Percentiles rank a stretch among this genome's conserved stretches.
phyloP scores from a whole-genome alignment of 2,329 filamentous ascomycete species.

The Diplocarpon mali region DNA sequence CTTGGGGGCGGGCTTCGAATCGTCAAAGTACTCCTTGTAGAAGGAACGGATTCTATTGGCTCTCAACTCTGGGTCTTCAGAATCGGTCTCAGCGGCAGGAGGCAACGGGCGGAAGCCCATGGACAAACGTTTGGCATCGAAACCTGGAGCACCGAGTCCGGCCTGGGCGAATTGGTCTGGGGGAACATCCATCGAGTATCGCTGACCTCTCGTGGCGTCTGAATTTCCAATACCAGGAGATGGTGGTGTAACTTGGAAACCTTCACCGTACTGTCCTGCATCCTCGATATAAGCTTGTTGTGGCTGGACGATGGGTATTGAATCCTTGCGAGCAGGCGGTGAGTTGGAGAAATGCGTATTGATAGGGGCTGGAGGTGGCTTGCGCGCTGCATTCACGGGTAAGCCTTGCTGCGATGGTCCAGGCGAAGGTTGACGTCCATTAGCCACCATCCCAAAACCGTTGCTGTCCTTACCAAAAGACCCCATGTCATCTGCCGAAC shows the following conservation, averaged over 20 bases:
- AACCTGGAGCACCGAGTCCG: conserved; percentile 43
- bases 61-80: conserved; percentile 85
- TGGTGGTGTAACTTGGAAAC: conserved; percentile 34
- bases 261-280: conserved; percentile 43
- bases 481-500: background rate
- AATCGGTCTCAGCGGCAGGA: conserved; percentile 64
- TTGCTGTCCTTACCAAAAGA: conserved; percentile 21
- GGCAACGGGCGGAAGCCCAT: conserved; percentile 76
- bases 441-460: conserved; percentile 23
- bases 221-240: conserved; percentile 29
- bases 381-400: conserved; percentile 3
- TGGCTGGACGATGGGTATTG: conserved; percentile 15
- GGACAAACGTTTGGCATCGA: conserved; percentile 48
- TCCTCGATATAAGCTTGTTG: conserved; percentile 32
- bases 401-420: conserved; percentile 1
- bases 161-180: conserved; percentile 29
- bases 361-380: conserved; percentile 18
- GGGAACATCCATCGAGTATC: conserved; percentile 28
- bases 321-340: conserved; percentile 29
- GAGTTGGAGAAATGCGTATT: conserved; percentile 25
- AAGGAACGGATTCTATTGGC: conserved; percentile 97
- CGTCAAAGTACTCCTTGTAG: conserved; percentile 99
- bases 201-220: conserved; percentile 19
- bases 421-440: conserved; percentile 6
- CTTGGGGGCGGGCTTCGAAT: conserved; percentile 42